Base-by-base conservation (phyloP, 2,329 filamentous ascomycete species). In the Pseudophaeomoniella oleicola region DNA sequence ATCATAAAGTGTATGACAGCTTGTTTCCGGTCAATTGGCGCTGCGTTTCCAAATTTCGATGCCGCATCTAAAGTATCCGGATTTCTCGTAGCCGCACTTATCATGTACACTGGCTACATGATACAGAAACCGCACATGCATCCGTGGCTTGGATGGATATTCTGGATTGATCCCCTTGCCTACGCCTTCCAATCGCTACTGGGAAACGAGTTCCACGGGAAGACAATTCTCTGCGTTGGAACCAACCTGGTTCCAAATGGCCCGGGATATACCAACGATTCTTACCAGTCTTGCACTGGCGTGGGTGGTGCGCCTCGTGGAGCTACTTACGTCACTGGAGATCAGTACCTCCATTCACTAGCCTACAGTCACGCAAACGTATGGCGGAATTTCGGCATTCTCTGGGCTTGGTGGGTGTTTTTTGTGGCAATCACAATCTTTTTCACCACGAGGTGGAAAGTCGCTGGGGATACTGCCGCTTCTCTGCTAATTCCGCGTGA, bases 401-500 rank as follows among this genome's bases (percentile, higher is more conserved):
- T 78, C 30, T 76, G 72, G 64, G 73, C 66, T 0, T 80, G 66
- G 64, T 79, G 75, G 72, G 63, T 53, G 5, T 51, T 79, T 0
- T 79, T 69, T 39, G 69, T 73, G 12, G 63, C 39, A 3, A 47
- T 78, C 3, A 81, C 76, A 0, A 66, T 81, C 33, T 50, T 67
- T 36, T 62, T 63, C 16, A 81, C 77, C 0, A 57, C 57, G 1
- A 57, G 59, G 12, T 81, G 77, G 78, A 63, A 66, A 16, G 54
- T 67, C 2, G 51, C 64, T 0, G 64, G 64, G 0, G 70, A 71
- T 33, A 60, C 61, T 13, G 71, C 71, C 1, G 64, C 65, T 2
- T 64, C 63, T 19, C 59, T 80, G 2, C 52, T 81, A 2, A 69
- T 82, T 27, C 78, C 78, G 0, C 66, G 77, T 3, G 75, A 79